Base-by-base conservation (phyloP, 192 early-diverging fungal species). In the Coemansia sp. region DNA sequence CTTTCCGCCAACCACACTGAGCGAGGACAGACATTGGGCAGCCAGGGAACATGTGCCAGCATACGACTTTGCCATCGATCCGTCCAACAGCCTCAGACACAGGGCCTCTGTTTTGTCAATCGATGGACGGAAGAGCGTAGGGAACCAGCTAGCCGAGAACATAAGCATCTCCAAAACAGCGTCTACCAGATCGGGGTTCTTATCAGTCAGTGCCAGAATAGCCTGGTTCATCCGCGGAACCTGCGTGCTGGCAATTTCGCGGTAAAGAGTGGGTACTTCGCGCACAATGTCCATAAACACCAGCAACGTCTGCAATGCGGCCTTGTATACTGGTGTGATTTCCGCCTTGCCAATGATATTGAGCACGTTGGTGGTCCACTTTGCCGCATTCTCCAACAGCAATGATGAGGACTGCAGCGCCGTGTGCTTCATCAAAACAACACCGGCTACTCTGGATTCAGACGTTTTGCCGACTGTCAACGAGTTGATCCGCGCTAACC, bases 171-270 rank as follows among this genome's bases (percentile, higher is more conserved):
- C 72, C 8, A 83, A 57, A 11, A 38, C 68, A 7, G 18, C 7
- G 12, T 65, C 58, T 2, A 60, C 64, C n/a, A 78, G 63, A 38
- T 74, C 81, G 0, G 76, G 3, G 60, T 52, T 69, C 48, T 78
- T 78, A 3, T 83, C 81, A 1, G 60, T 76, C 32, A 78, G 51
- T 0, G 60, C 63, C 61, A 83, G 22, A 17, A 83, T 61, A 0
- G 66, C 72, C 67, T 72, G 81, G 72, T 83, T 78, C 51, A 83
- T 78, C 14, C 73, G 75, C 20, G 76, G 76, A 0, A 83, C 69
- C 69, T 78, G 72, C 0, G 72, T 58, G 16, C 51, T 72, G 12
- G 76, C 69, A 14, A 83, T 70, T 59, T 83, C 81, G 50, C 76
- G 75, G 20, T 71, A 40, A 22, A 83, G 59, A 49, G 58, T 59